Percentiles rank a stretch among this genome's conserved stretches.
phyloP scores from a whole-genome alignment of 805 yeast species.

The Yamadazyma takamatsuzukensis region DNA sequence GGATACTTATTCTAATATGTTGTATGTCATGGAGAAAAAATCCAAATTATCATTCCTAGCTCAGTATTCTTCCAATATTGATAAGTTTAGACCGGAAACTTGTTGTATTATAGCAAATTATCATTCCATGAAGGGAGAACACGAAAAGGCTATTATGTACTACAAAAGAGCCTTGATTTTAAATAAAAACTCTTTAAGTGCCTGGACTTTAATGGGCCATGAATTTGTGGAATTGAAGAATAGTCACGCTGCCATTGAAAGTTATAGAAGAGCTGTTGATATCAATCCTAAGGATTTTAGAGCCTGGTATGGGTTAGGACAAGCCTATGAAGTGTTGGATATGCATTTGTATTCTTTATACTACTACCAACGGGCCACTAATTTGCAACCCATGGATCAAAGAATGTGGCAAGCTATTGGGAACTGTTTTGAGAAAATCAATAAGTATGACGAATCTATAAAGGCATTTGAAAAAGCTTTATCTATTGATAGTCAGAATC shows the following conservation, averaged over 20 bases:
- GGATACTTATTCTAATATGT: conserved; percentile 90
- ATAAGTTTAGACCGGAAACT: conserved; percentile 87
- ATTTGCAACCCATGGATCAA: conserved; percentile 82
- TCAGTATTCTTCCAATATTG: conserved; percentile 76
- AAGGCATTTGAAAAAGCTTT: conserved; percentile 80
- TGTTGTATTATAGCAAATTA: conserved; percentile 93
- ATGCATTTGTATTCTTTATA: conserved; percentile 91
- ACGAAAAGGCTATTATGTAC: conserved; percentile 90
- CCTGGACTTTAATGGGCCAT: conserved; percentile 99
- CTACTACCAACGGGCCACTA: conserved; percentile 88
- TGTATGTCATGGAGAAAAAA: conserved; percentile 88
- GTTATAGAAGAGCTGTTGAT: conserved; percentile 90
- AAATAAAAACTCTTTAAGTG: conserved; percentile 75
- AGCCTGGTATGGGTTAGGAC: conserved; percentile 99
- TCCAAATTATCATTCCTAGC: conserved; percentile 84
- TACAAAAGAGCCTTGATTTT: conserved; percentile 84
- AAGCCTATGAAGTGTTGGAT: conserved; percentile 94
- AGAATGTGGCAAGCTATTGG: conserved; percentile 97
- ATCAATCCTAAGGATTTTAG: conserved; percentile 84
- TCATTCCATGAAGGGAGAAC: conserved; percentile 87
- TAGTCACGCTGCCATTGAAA: conserved; percentile 95
- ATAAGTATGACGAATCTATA: conserved; percentile 67
- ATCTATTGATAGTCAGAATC: conserved; percentile 36
- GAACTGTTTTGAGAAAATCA: conserved; percentile 78
- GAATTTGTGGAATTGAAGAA: conserved; percentile 95